These are phyloP conservation scores for Arthrinium phaeospermum DNA, from an alignment of 2,329 filamentous ascomycete genomes.

Conservation along the genomic window DNA sequence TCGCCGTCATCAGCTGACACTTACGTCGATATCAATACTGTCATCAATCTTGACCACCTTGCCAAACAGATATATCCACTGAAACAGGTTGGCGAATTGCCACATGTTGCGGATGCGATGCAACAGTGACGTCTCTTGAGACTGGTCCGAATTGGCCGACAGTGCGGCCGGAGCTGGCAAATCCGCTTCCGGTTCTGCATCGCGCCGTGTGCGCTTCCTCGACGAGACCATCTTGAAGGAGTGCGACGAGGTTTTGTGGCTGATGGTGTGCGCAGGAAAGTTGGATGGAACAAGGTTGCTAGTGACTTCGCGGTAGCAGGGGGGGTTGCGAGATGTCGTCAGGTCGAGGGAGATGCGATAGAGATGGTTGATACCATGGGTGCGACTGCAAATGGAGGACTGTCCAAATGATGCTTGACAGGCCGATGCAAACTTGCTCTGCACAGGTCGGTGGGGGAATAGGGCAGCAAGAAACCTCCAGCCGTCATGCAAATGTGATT, in stretches of 20 bases:
- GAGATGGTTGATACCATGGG: neutral
- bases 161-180: conserved; percentile 18
- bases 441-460: neutral
- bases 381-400: neutral
- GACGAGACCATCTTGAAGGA: conserved; percentile 46
- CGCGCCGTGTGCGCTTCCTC: conserved; percentile 54
- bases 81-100: conserved; percentile 93
- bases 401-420: neutral
- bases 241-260: neutral
- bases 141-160: conserved; percentile 19
- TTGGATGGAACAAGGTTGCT: conserved; percentile 14
- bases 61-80: conserved; percentile 93
- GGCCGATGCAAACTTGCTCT: neutral
- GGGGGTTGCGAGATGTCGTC: conserved; percentile 14
- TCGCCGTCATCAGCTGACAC: conserved; percentile 27
- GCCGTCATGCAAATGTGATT: neutral
- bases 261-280: neutral
- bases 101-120: conserved; percentile 84
- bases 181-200: conserved; percentile 37
- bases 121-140: conserved; percentile 52
- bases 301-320: conserved; percentile 15
- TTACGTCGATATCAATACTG: conserved; percentile 87
- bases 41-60: conserved; percentile 88
- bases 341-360: conserved; percentile 12
- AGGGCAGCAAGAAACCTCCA: neutral